These are phyloP conservation scores for Eutrema yunnanense DNA, from an alignment of 345 rosid species.

Conservation along the genomic window DNA sequence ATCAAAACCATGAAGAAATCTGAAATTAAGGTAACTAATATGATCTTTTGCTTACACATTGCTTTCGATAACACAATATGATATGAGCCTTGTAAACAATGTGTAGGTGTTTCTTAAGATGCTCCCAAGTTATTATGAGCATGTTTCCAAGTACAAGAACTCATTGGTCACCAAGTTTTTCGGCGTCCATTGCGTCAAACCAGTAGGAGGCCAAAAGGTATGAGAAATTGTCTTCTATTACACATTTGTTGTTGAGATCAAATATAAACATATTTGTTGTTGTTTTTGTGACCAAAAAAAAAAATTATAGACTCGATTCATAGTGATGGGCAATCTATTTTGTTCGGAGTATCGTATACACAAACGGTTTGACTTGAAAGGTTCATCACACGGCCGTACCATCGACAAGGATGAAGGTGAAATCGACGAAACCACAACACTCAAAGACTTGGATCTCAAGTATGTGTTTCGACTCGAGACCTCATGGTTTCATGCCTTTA, in stretches of 20 bases:
- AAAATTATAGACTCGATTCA: constrained; percentile 47
- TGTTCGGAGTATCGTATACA: constrained; percentile 61
- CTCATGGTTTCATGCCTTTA: constrained; percentile 55
- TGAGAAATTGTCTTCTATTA: not conserved
- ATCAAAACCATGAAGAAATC: constrained; percentile 74
- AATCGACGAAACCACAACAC: constrained; percentile 60
- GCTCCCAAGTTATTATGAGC: constrained; percentile 59
- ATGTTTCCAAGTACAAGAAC: constrained; percentile 58
- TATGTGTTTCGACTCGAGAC: constrained; percentile 47
- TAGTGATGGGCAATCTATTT: constrained; percentile 66
- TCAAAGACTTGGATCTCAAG: constrained; percentile 70
- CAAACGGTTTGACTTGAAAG: constrained; percentile 64
- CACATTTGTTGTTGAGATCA: not conserved
- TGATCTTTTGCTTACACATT: not conserved
- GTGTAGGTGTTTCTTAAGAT: constrained; percentile 56
- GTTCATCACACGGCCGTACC: constrained; percentile 66
- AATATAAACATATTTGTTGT: not conserved
- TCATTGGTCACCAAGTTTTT: constrained; percentile 63
- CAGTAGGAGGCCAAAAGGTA: constrained; percentile 65
- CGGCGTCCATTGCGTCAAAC: constrained; percentile 69
- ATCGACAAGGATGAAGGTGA: constrained; percentile 48
- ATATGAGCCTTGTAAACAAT: constrained; percentile 8
- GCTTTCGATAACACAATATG: not conserved
- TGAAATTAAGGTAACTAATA: constrained; percentile 53
- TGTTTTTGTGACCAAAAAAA: not conserved